phyloP scores from a whole-genome alignment of 2,329 filamentous ascomycete species.

The Sporothrix globosa region DNA sequence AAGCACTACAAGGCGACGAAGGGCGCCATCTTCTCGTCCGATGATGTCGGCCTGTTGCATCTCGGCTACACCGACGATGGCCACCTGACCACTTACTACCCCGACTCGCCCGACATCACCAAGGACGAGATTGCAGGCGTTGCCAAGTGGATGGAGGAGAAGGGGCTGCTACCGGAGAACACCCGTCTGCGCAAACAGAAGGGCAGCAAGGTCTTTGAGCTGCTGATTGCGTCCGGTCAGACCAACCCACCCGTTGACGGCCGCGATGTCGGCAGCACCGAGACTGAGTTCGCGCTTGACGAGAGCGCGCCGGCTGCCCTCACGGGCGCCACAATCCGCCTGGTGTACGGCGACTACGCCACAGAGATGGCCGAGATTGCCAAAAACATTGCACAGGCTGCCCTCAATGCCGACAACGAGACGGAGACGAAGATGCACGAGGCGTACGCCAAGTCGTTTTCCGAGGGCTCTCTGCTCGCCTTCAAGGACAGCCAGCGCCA shows the following conservation, averaged over 20 bases:
- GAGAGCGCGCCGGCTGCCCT: constrained; percentile 63
- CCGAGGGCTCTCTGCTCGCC: constrained; percentile 71
- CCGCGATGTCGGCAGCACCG: constrained; percentile 67
- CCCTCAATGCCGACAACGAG: constrained; percentile 70
- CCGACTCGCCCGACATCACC: constrained; percentile 72
- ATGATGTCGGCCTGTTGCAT: constrained; percentile 68
- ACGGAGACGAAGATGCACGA: constrained; percentile 73
- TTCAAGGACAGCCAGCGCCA: constrained; percentile 80
- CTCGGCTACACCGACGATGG: constrained; percentile 74
- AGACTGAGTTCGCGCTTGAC: constrained; percentile 62
- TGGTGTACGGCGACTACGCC: constrained; percentile 75
- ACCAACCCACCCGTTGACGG: constrained; percentile 63
- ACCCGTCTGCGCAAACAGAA: constrained; percentile 71
- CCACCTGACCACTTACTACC: constrained; percentile 82
- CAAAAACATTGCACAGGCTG: constrained; percentile 68
- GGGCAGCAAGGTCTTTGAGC: constrained; percentile 61
- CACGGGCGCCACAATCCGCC: constrained; percentile 67
- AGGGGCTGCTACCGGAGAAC: constrained; percentile 71
- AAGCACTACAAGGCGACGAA: constrained; percentile 68
- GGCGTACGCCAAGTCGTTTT: constrained; percentile 75
- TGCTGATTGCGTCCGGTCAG: constrained; percentile 72
- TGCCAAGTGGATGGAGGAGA: constrained; percentile 72
- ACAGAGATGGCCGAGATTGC: constrained; percentile 72
- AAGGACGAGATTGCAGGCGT: constrained; percentile 74
- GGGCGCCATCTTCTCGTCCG: constrained; percentile 71